Percentiles rank a stretch among this genome's conserved stretches.
These are phyloP conservation scores for Paraurostyla sp. DNA, from an alignment of 73 alveolate species.

Conservation along the genomic window DNA sequence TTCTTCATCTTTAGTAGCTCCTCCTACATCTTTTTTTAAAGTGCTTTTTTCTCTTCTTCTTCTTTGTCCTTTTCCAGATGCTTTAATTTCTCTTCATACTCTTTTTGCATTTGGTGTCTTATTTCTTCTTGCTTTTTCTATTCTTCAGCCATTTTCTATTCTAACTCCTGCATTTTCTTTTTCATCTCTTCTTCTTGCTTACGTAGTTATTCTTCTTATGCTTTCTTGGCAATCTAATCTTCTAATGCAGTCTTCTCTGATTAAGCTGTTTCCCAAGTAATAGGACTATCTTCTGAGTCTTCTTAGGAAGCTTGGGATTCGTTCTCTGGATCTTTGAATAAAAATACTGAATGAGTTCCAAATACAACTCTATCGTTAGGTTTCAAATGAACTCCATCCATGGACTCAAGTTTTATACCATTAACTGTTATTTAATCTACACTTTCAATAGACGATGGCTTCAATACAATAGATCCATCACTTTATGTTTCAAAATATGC, in stretches of 20 bases:
- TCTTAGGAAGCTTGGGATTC: constrained; percentile 30
- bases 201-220: constrained; percentile 66
- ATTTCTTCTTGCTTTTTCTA: constrained; percentile 71
- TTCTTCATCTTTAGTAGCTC: constrained; percentile 54
- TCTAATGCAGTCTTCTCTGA: constrained; percentile 5
- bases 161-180: constrained; percentile 66
- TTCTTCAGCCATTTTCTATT: constrained; percentile 62
- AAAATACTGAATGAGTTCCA: constrained; percentile 81
- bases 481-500: constrained; percentile 74
- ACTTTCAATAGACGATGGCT: constrained; percentile 66
- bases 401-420: constrained; percentile 73
- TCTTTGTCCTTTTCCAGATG: constrained; percentile 74
- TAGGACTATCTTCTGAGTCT: constrained; percentile 43
- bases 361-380: constrained; percentile 86
- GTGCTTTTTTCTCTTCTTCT: constrained; percentile 58
- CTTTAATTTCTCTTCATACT: constrained; percentile 64
- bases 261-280: constrained; percentile 66
- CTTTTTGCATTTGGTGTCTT: constrained; percentile 78
- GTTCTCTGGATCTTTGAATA: constrained; percentile 73
- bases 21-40: constrained; percentile 61
- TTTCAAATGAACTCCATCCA: constrained; percentile 57
- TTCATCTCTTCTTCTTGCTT: constrained; percentile 59
- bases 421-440: constrained; percentile 80
- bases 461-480: constrained; percentile 64
- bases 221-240: not conserved